Evolutionary conservation across 768 basidiomycete genomes (phyloP), one percentile per base, ranked within the genome.

Genomic region (Hypholoma sublateritium): DNA sequence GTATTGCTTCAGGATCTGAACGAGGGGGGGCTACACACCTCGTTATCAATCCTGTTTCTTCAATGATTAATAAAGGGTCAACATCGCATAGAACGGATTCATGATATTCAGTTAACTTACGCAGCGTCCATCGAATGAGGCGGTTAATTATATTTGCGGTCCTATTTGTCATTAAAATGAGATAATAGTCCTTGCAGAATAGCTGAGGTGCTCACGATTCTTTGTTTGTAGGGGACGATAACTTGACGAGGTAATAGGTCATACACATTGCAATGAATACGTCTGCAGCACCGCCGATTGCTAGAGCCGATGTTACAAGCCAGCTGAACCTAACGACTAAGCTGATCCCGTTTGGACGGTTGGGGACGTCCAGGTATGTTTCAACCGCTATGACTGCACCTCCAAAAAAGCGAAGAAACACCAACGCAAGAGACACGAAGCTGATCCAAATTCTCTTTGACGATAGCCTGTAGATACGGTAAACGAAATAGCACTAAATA

Each of bases 31-130:
- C 37, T 8, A n/a, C 37, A 19, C 47, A 63, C 62, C 62, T 63
- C 0, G 62, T 63, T 22, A 63, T 41, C 17, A 63, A 32, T 3
- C 62, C 62, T 5, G 62, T 63, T 25, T 60, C 62, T 63, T 28
- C n/a, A 48, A 19, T 13, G 25, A 43, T 14, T 2, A 43, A 5
- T 24, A 7, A 1, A 6, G 28, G 9, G 14, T 39, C 19, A 8
- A 48, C 21, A 22, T 17, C 11, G n/a, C n/a, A n/a, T 3, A 5
- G 3, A 32, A 7, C 19, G 8, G 19, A 7, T 1, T 14, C 43
- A 1, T 14, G 42, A 9, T 14, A 28, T n/a, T n/a, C n/a, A 11
- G 35, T 25, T 14, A 13, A 59, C 62, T 39, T 24, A 63, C 62
- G 58, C 32, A 63, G 35, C 5, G 59, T 53, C 57, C 59, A 63